Percentiles rank a stretch among this genome's conserved stretches.
phyloP scores from a whole-genome alignment of 768 basidiomycete genomes.

The Tricholoma terreum region DNA sequence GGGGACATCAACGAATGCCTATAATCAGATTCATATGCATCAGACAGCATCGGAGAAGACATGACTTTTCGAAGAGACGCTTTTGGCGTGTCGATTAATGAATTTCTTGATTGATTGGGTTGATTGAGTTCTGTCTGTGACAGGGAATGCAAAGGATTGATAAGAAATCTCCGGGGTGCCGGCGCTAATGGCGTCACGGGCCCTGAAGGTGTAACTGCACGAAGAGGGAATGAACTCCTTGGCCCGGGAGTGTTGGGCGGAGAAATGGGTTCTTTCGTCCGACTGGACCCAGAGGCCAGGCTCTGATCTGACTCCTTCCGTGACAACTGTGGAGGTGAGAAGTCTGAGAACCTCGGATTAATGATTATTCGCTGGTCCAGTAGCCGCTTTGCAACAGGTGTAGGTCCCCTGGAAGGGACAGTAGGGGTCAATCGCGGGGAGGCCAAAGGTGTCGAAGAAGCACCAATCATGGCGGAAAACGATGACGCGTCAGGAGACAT shows the following conservation, averaged over 20 bases:
- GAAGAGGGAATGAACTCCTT: conserved; percentile 46
- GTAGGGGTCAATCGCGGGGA: conserved; percentile 25
- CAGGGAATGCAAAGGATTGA: conserved; percentile 49
- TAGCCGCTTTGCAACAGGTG: conserved; percentile 27
- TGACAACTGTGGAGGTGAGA: conserved; percentile 19
- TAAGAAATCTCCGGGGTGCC: conserved; percentile 54
- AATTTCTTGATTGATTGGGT: conserved; percentile 9
- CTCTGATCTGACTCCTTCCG: conserved; percentile 29
- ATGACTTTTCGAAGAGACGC: conserved; percentile 41
- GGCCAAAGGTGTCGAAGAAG: conserved; percentile 37
- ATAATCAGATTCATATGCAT: conserved; percentile 36
- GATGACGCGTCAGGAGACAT: conserved; percentile 48
- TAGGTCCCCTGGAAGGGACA: conserved; percentile 6
- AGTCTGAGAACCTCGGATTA: conserved; percentile 27
- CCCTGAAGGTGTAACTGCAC: conserved; percentile 63
- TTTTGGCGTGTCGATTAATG: conserved; percentile 8
- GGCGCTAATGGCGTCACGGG: conserved; percentile 63
- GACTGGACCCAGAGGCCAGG: conserved; percentile 25
- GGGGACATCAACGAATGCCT: conserved; percentile 37
- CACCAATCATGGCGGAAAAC: conserved; percentile 38
- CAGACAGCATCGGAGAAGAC: conserved; percentile 54
- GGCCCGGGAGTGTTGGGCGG: conserved; percentile 28
- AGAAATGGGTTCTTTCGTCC: conserved; percentile 21
- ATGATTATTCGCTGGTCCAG: conserved; percentile 45
- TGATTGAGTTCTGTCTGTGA: conserved; percentile 54